Conservation (phyloP, 306 rosid species). For the Potentilla sterilis region DNA sequence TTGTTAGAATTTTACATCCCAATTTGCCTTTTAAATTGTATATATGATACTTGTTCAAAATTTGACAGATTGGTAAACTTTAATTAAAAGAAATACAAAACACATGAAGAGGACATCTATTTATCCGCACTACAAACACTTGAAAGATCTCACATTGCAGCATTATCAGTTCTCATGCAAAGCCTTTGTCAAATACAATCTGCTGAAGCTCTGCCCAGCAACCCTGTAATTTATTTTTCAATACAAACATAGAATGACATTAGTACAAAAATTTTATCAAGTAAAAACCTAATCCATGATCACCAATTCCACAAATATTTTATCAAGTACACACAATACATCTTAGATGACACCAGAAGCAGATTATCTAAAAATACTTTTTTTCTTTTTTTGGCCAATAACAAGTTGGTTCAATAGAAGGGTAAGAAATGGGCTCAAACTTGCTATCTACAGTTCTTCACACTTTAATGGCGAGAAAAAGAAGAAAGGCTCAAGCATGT, state of each 20-base stretch:
- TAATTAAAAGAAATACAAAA: not conserved
- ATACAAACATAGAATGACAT: slow-evolving; percentile 2
- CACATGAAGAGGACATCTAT: not conserved
- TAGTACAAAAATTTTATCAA: not conserved
- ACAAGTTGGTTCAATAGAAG: not conserved
- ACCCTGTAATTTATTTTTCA: slow-evolving; percentile 49
- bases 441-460: not conserved
- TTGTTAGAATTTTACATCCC: not conserved
- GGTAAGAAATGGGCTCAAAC: not conserved
- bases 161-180: slow-evolving; percentile 58
- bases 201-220: slow-evolving; percentile 84
- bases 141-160: not conserved
- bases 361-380: too few relatives aligned
- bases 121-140: not conserved
- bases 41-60: slow-evolving; percentile 3
- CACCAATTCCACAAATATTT: not conserved
- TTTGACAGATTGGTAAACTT: not conserved
- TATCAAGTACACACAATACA: too few relatives aligned
- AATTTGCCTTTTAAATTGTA: not conserved
- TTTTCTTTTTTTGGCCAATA: not conserved
- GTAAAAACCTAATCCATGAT: not conserved
- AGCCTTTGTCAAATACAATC: slow-evolving; percentile 76
- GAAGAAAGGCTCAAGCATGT: not conserved
- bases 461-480: not conserved
- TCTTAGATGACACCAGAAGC: too few relatives aligned